These are phyloP conservation scores for Microcos paniculata DNA, from an alignment of 345 rosid genomes.

Conservation along the genomic window DNA sequence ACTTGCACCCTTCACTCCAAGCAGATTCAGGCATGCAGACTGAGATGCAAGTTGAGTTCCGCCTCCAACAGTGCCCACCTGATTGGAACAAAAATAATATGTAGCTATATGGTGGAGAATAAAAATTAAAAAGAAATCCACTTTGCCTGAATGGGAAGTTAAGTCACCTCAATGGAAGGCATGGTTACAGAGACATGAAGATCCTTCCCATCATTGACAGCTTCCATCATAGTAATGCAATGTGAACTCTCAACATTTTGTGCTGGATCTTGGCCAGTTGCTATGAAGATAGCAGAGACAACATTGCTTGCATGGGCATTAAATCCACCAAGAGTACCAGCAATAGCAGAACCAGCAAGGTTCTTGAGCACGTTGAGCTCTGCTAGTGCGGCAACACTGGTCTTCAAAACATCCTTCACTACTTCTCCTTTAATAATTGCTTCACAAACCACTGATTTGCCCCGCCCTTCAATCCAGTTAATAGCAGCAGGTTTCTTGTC, in stretches of 20 bases:
- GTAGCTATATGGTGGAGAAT: background rate
- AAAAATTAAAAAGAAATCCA: background rate
- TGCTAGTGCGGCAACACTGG: constrained; percentile 36
- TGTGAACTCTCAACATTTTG: constrained; percentile 57
- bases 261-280: constrained; percentile 60
- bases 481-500: constrained; percentile 43
- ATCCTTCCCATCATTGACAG: constrained; percentile 43
- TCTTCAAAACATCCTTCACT: constrained; percentile 40
- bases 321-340: constrained; percentile 48
- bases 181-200: constrained; percentile 51
- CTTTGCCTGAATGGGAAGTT: background rate
- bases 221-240: constrained; percentile 59
- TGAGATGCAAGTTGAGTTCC: constrained; percentile 59
- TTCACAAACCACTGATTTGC: constrained; percentile 56
- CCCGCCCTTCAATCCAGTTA: constrained; percentile 58
- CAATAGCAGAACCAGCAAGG: constrained; percentile 47
- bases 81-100: background rate
- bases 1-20: constrained; percentile 57
- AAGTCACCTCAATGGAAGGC: constrained; percentile 49
- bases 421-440: constrained; percentile 41
- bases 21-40: constrained; percentile 55
- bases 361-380: constrained; percentile 56
- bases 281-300: constrained; percentile 47
- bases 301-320: constrained; percentile 52
- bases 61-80: constrained; percentile 61